Evolutionary conservation across 1,284 basidiomycete species (phyloP).

Genomic region (Naganishia liquefaciens): DNA sequence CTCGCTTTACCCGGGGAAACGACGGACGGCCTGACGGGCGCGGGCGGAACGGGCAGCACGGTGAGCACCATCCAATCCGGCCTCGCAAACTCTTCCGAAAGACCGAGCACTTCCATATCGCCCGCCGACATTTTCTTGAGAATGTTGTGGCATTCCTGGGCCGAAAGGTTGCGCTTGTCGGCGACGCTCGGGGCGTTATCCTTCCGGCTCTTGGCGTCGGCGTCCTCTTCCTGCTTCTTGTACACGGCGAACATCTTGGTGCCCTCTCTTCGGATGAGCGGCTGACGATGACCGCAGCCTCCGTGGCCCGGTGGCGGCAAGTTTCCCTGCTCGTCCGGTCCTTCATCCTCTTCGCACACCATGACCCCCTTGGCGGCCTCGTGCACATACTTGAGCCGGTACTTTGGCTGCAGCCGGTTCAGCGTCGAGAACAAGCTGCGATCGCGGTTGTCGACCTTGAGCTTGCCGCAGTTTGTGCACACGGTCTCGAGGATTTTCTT

Average conservation of each 20-base stretch:
- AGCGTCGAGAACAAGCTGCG: slow-evolving; percentile 33
- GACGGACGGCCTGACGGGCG: slow-evolving; percentile 96
- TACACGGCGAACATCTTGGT: slow-evolving; percentile 95
- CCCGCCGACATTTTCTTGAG: slow-evolving; percentile 89
- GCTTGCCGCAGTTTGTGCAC: slow-evolving; percentile 96
- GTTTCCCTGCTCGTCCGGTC: slow-evolving; percentile 66
- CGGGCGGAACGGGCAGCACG: slow-evolving; percentile 95
- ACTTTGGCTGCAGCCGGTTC: slow-evolving; percentile 73
- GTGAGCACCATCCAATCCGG: slow-evolving; percentile 99
- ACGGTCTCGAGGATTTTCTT: slow-evolving; percentile 99
- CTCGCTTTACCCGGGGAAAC: slow-evolving; percentile 94
- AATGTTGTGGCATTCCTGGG: slow-evolving; percentile 85
- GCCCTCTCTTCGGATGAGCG: slow-evolving; percentile 89
- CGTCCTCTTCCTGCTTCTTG: slow-evolving; percentile 84
- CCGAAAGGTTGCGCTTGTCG: slow-evolving; percentile 84
- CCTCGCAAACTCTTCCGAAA: slow-evolving; percentile 92
- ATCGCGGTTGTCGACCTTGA: slow-evolving; percentile 82
- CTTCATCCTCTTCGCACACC: slow-evolving; percentile 74
- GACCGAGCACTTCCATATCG: slow-evolving; percentile 87
- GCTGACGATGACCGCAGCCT: slow-evolving; percentile 92
- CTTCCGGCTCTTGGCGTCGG: slow-evolving; percentile 39
- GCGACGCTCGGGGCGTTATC: slow-evolving; percentile 82
- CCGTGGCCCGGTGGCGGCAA: slow-evolving; percentile 67
- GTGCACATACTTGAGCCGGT: slow-evolving; percentile 85
- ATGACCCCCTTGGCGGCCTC: slow-evolving; percentile 66